Evolutionary conservation across 305 asterid genomes (phyloP).

Genomic region (Fraxinus ornus): DNA sequence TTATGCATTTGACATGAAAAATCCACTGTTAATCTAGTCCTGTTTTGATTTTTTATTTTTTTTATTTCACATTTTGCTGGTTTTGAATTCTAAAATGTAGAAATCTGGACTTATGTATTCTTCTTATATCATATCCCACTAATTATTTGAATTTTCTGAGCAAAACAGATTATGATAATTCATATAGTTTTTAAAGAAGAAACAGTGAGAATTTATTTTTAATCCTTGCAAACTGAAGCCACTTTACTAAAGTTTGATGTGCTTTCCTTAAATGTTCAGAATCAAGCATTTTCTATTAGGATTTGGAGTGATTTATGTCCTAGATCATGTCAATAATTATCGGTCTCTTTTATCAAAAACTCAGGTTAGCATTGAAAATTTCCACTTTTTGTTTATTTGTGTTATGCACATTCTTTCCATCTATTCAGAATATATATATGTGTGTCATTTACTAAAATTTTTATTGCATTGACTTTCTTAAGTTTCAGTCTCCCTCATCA

Average conservation of each 20-base stretch:
- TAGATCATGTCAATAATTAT: too few relatives aligned
- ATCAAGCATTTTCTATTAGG: too few relatives aligned
- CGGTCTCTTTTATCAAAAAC: too few relatives aligned
- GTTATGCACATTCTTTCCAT: background rate
- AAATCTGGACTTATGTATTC: slow-evolving; percentile 8
- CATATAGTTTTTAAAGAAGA: background rate
- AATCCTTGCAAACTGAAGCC: background rate
- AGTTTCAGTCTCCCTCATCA: background rate
- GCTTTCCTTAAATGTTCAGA: too few relatives aligned
- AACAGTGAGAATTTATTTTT: too few relatives aligned
- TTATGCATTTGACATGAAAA: background rate
- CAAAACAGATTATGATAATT: background rate
- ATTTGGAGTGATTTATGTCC: too few relatives aligned
- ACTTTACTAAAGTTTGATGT: too few relatives aligned
- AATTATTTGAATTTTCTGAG: slow-evolving; percentile 22
- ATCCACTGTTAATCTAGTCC: background rate
- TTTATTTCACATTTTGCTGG: slow-evolving; percentile 12
- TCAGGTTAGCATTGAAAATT: too few relatives aligned
- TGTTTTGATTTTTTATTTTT: background rate
- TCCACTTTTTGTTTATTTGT: too few relatives aligned
- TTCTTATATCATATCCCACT: slow-evolving; percentile 21
- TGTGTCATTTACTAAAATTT: background rate
- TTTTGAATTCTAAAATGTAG: slow-evolving; percentile 10
- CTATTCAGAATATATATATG: too few relatives aligned
- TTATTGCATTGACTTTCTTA: background rate